These are phyloP conservation scores for Alternaria burnsii DNA, from an alignment of 2,329 filamentous ascomycete species.

Conservation along the genomic window DNA sequence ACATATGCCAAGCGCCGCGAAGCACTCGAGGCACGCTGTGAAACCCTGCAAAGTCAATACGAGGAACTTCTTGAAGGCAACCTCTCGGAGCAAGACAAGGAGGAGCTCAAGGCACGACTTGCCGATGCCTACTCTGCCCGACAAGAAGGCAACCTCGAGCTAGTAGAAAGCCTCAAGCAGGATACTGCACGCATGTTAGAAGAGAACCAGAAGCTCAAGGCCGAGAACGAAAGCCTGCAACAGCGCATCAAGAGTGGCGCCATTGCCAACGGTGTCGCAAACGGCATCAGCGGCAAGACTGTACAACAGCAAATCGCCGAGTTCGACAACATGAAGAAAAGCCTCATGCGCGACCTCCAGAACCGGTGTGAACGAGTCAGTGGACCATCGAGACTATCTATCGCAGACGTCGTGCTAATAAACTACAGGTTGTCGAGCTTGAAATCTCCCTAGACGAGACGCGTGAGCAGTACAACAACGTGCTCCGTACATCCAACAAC, in stretches of 20 bases:
- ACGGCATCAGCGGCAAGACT: conserved; percentile 80
- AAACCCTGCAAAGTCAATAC: conserved; percentile 80
- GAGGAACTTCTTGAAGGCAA: conserved; percentile 83
- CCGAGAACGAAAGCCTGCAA: conserved; percentile 81
- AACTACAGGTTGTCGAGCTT: conserved; percentile 77
- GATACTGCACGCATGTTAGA: conserved; percentile 80
- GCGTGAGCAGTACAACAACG: conserved; percentile 98
- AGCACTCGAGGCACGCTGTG: conserved; percentile 79
- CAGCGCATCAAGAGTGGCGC: conserved; percentile 72
- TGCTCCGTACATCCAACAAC: conserved; percentile 95
- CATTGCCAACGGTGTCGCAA: conserved; percentile 66
- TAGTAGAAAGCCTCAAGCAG: conserved; percentile 78
- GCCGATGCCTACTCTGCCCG: conserved; percentile 79
- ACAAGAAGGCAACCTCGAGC: conserved; percentile 75
- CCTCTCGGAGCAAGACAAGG: conserved; percentile 78
- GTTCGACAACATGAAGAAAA: conserved; percentile 99
- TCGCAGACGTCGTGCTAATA: conserved; percentile 28
- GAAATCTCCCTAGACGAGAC: conserved; percentile 98
- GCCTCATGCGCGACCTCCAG: conserved; percentile 96
- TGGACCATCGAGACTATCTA: conserved; percentile 17
- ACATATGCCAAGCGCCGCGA: conserved; percentile 70
- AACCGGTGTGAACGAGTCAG: conserved; percentile 90
- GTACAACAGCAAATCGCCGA: conserved; percentile 98
- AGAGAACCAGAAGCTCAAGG: conserved; percentile 83
- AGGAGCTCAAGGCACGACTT: conserved; percentile 82